Conservation (phyloP, 2,329 filamentous ascomycete species). For the Colletotrichum sp. region DNA sequence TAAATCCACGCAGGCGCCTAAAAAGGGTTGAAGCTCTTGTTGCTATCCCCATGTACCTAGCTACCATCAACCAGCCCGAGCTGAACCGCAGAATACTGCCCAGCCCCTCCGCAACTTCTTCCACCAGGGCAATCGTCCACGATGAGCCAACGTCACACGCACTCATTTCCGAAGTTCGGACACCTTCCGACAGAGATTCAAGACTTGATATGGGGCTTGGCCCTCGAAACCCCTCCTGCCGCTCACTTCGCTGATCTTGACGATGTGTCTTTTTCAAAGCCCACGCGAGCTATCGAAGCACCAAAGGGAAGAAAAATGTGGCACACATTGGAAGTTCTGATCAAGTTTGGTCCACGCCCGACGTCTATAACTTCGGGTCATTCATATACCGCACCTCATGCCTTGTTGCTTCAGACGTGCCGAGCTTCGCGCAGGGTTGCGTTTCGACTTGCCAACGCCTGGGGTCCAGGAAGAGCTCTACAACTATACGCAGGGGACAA, state of each 20-base stretch:
- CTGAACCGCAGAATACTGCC: background rate
- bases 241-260: background rate
- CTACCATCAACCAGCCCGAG: rapidly evolving
- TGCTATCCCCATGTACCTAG: background rate
- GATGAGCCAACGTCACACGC: background rate
- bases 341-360: background rate
- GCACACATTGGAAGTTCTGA: background rate
- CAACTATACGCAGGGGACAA: background rate
- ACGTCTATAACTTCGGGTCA: background rate
- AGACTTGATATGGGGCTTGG: background rate
- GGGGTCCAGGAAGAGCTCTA: background rate
- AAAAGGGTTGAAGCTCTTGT: rapidly evolving
- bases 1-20: background rate
- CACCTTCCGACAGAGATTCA: background rate
- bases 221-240: background rate
- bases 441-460: background rate
- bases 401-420: background rate
- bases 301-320: background rate
- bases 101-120: background rate
- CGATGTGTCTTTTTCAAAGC: background rate
- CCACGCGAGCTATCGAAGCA: rapidly evolving
- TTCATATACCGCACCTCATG: background rate
- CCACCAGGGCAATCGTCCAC: background rate
- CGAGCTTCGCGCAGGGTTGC: background rate
- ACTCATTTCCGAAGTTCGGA: background rate